phyloP scores from a whole-genome alignment of 139 green algal species.

The Mesostigma viride region DNA sequence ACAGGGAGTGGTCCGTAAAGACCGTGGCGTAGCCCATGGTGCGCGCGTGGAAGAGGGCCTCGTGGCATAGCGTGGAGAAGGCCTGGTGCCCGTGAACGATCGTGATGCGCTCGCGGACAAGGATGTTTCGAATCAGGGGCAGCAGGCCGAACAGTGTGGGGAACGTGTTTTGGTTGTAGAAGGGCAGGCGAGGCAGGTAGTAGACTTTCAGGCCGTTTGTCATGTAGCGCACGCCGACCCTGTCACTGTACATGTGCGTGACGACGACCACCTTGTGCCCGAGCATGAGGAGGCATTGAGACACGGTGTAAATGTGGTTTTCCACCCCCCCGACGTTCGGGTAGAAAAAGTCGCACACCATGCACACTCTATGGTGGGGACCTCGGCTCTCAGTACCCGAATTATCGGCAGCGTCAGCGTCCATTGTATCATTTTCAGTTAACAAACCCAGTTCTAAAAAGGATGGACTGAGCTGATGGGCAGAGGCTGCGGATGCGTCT shows the following conservation, averaged over 20 bases:
- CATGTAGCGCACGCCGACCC: slow-evolving; percentile 65
- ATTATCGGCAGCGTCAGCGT: too few relatives aligned
- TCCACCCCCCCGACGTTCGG: slow-evolving; percentile 90
- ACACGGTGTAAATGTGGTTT: slow-evolving; percentile 89
- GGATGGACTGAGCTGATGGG: too few relatives aligned
- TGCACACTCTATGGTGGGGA: too few relatives aligned
- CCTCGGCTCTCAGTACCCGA: too few relatives aligned
- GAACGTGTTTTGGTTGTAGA: slow-evolving; percentile 57
- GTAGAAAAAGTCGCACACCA: slow-evolving; percentile 97
- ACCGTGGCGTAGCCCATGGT: slow-evolving; percentile 75
- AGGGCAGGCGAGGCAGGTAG: slow-evolving; percentile 62
- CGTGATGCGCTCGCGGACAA: slow-evolving; percentile 63
- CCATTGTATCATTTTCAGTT: too few relatives aligned
- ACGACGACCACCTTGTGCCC: slow-evolving; percentile 76
- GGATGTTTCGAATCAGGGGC: slow-evolving; percentile 51
- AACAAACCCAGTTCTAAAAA: too few relatives aligned
- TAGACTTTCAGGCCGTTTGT: slow-evolving; percentile 95
- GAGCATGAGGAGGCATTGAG: slow-evolving; percentile 65
- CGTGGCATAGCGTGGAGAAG: slow-evolving; percentile 70
- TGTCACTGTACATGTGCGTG: slow-evolving; percentile 63
- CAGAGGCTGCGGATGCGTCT: too few relatives aligned
- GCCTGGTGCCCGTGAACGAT: slow-evolving; percentile 79
- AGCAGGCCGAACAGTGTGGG: slow-evolving; percentile 56
- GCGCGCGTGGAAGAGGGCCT: slow-evolving; percentile 66
- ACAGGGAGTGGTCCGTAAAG: slow-evolving; percentile 96